Evolutionary conservation across 371 early-diverging fungal species (phyloP).

Genomic region (Mucor sp.): DNA sequence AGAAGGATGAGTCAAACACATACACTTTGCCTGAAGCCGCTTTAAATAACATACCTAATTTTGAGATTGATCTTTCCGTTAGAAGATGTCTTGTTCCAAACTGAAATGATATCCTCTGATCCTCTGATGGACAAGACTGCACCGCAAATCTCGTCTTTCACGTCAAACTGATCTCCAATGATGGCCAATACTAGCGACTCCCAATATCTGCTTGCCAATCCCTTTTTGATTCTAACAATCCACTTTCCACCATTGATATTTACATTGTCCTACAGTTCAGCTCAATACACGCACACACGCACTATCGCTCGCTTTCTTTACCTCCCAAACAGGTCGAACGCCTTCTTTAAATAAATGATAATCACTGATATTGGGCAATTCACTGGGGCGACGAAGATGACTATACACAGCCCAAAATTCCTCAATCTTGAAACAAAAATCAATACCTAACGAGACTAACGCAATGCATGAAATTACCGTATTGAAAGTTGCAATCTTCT

Average conservation of each 20-base stretch:
- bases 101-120: conserved; percentile 91
- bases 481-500: conserved; percentile 79
- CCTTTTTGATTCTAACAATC: conserved; percentile 96
- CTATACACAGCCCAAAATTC: conserved; percentile 94
- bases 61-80: conserved; percentile 82
- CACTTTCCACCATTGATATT: conserved; percentile 97
- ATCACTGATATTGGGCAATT: conserved; percentile 90
- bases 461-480: conserved; percentile 52
- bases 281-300: neutral
- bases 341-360: conserved; percentile 95
- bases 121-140: conserved; percentile 93
- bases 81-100: conserved; percentile 92
- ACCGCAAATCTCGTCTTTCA: conserved; percentile 91
- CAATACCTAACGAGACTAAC: conserved; percentile 69
- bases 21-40: neutral
- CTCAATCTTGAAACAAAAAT: conserved; percentile 41
- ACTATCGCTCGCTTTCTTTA: conserved; percentile 14
- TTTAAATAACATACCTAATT: conserved; percentile 59
- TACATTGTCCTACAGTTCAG: conserved; percentile 62
- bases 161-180: conserved; percentile 91
- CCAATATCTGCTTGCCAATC: conserved; percentile 93
- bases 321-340: conserved; percentile 98
- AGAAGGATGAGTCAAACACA: neutral
- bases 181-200: conserved; percentile 90
- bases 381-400: conserved; percentile 83